A percentile compares a stretch with the other conserved stretches of the same genome.
phyloP scores from a whole-genome alignment of 106 monocot genomes.

The Posidonia australis region DNA sequence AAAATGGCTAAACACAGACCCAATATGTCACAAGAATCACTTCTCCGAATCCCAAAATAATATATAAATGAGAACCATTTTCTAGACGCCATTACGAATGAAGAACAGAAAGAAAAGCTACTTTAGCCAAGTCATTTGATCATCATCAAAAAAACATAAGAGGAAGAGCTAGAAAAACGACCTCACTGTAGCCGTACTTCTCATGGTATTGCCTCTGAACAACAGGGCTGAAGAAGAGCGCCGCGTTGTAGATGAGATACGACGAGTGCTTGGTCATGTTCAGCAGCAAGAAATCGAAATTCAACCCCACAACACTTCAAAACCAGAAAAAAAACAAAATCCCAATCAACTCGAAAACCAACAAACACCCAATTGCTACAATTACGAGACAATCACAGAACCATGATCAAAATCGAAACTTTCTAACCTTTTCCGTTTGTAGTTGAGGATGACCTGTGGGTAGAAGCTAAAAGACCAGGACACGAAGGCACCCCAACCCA shows the following conservation, averaged over 20 bases:
- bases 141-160: not conserved
- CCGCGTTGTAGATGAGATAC: slow-evolving; percentile 29
- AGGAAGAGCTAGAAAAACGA: not conserved
- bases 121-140: not conserved
- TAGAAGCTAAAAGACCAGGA: slow-evolving; percentile 95
- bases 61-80: too few species aligned
- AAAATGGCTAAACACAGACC: too few species aligned
- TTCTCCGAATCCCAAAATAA: too few species aligned
- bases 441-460: slow-evolving; percentile 87
- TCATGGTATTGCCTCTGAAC: slow-evolving; percentile 24
- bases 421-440: slow-evolving; percentile 61
- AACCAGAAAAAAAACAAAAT: slow-evolving; percentile 5
- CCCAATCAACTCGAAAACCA: not conserved
- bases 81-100: too few species aligned
- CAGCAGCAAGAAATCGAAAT: slow-evolving; percentile 28
- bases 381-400: not conserved
- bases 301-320: slow-evolving; percentile 91
- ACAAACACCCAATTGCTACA: not conserved
- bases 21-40: too few species aligned
- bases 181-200: slow-evolving; percentile 18
- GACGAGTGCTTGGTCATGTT: slow-evolving; percentile 31
- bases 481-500: slow-evolving; percentile 87
- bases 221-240: slow-evolving; percentile 23
- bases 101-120: not conserved
- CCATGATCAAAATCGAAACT: slow-evolving; percentile 4